Evolutionary conservation across 2,329 filamentous ascomycete species (phyloP), one percentile per base, ranked within the genome.

Genomic region (Fusarium tjaetaba): DNA sequence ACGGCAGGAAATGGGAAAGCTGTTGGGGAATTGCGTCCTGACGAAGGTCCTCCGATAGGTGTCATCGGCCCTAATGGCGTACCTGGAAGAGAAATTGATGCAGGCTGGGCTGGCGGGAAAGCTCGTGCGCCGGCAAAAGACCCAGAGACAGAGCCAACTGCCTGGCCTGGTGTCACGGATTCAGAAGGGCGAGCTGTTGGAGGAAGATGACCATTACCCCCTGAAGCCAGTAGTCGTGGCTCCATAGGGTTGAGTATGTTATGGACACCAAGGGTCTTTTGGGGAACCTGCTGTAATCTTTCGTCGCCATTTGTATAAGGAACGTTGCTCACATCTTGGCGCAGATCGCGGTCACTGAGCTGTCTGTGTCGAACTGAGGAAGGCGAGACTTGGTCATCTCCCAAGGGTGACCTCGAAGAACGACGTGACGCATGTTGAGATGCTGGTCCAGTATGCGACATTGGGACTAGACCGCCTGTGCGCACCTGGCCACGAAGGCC

Each of bases 391-490:
- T 77, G 77, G 53, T 79, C 76, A 73, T 81, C 81, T 79, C 80
- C 79, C 70, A 82, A 76, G 70, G 86, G 83, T 62, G 85, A 86
- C 77, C 81, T 84, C 73, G 85, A 84, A 73, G 84, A 81, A 76
- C 82, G 85, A 79, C 84, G 86, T 83, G 88, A 87, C 81, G 84
- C 82, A 85, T 88, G 85, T 81, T 83, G 85, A 87, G 87, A 84
- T 82, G 84, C 85, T 86, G 86, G 82, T 79, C 85, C 86, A 84
- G 86, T 87, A 85, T 90, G 88, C 85, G 89, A 90, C 90, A 91
- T 91, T 85, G 88, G 87, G 85, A 84, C 84, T 87, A 86, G 86
- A 83, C 88, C 88, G 85, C 88, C 87, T 86, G 82, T 84, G 81
- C 83, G 81, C 82, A 82, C 83, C 80, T 84, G 82, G 83, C 84